Percentiles rank a stretch among this genome's conserved stretches.
These are phyloP conservation scores for Colletotrichum incanum DNA, from an alignment of 2,329 filamentous ascomycete genomes.

Conservation along the genomic window DNA sequence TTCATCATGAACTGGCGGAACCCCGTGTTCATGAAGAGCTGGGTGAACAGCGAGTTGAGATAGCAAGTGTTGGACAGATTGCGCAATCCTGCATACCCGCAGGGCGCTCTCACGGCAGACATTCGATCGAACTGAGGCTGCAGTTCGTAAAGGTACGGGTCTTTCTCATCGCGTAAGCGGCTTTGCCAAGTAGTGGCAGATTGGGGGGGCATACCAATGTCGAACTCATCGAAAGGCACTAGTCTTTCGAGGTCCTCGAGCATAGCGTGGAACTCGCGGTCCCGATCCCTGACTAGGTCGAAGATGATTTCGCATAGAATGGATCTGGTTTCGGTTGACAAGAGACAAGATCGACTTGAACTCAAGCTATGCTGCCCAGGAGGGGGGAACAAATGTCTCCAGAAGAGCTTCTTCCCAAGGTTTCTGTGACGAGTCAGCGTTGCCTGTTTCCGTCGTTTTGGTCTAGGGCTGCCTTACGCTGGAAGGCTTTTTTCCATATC, in stretches of 20 bases:
- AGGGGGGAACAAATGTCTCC: conserved; percentile 77
- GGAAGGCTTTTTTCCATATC: conserved; percentile 45
- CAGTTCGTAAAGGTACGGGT: conserved; percentile 74
- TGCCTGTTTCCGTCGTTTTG: neutral
- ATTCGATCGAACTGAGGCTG: conserved; percentile 74
- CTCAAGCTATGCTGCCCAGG: conserved; percentile 53
- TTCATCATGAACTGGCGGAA: conserved; percentile 89
- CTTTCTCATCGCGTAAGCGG: conserved; percentile 44
- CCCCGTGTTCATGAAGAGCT: conserved; percentile 94
- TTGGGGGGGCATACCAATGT: conserved; percentile 24
- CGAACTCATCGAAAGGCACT: conserved; percentile 58
- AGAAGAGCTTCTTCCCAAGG: conserved; percentile 66
- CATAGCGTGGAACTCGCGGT: conserved; percentile 64
- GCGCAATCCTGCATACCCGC: conserved; percentile 89
- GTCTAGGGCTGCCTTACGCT: conserved; percentile 44
- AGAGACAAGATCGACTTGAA: conserved; percentile 48
- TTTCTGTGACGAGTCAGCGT: conserved; percentile 44
- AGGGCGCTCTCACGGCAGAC: conserved; percentile 79
- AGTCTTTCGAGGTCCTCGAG: conserved; percentile 67
- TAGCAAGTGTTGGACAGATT: conserved; percentile 98
- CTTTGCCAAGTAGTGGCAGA: neutral
- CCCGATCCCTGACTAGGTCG: conserved; percentile 67
- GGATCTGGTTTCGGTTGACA: conserved; percentile 70
- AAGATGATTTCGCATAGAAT: conserved; percentile 75
- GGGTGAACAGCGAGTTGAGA: conserved; percentile 93